Evolutionary conservation across 2,329 filamentous ascomycete genomes (phyloP).

Genomic region (Cercospora brassicicola): DNA sequence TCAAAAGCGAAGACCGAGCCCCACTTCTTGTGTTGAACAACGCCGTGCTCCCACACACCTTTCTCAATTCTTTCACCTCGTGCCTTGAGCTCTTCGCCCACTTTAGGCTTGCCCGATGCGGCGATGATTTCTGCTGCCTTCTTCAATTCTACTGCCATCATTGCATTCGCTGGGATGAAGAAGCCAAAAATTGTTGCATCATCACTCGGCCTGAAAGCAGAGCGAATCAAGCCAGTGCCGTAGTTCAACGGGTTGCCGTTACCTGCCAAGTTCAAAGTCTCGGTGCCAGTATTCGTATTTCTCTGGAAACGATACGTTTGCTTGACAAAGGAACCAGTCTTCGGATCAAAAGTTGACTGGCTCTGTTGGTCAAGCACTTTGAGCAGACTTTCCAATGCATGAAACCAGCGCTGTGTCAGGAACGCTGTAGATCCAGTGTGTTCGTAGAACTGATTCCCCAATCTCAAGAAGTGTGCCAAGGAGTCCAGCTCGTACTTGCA

Average conservation of each 20-base stretch:
- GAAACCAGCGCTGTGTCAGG: constrained; percentile 73
- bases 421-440: constrained; percentile 77
- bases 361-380: constrained; percentile 76
- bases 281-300: constrained; percentile 76
- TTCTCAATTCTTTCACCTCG: constrained; percentile 67
- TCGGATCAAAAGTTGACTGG: constrained; percentile 72
- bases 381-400: constrained; percentile 73
- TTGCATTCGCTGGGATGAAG: constrained; percentile 92
- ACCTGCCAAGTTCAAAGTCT: constrained; percentile 79
- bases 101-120: constrained; percentile 56
- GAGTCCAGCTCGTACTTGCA: constrained; percentile 99
- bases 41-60: constrained; percentile 81
- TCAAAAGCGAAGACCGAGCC: constrained; percentile 83
- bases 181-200: constrained; percentile 93
- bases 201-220: constrained; percentile 90
- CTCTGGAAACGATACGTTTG: constrained; percentile 90
- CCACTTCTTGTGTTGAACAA: constrained; percentile 72
- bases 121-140: constrained; percentile 70
- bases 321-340: constrained; percentile 62
- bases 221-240: constrained; percentile 82
- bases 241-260: constrained; percentile 87
- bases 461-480: constrained; percentile 81
- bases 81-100: constrained; percentile 52
- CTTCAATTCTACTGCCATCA: constrained; percentile 87
- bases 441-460: constrained; percentile 83